phyloP scores from a whole-genome alignment of 345 rosid species.

The Euphorbia tirucalli region DNA sequence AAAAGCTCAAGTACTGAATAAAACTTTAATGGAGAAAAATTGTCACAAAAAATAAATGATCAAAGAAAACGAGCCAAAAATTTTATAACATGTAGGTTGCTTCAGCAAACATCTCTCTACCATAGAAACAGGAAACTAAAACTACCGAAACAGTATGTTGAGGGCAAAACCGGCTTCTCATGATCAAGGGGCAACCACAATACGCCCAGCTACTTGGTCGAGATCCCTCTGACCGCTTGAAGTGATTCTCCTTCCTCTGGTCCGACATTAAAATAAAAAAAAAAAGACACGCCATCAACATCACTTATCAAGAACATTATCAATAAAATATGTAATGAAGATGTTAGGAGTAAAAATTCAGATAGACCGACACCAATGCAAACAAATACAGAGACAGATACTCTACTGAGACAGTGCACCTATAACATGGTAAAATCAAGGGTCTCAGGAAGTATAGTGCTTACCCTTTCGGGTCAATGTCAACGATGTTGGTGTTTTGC shows the following conservation, averaged over 20 bases:
- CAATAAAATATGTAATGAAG: too few species aligned
- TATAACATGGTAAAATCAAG: background rate
- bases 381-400: background rate
- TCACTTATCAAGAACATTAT: background rate
- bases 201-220: conserved; percentile 88
- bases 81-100: background rate
- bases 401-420: background rate
- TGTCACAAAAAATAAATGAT: background rate
- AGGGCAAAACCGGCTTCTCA: background rate
- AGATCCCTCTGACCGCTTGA: conserved; percentile 86
- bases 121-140: background rate
- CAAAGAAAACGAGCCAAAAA: background rate
- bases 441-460: background rate
- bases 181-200: conserved; percentile 24
- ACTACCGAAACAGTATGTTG: background rate
- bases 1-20: too few species aligned
- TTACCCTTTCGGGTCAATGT: conserved; percentile 64
- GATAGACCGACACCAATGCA: too few species aligned
- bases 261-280: background rate
- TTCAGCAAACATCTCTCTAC: background rate
- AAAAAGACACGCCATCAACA: background rate
- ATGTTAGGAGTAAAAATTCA: too few species aligned
- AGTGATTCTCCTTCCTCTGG: conserved; percentile 82
- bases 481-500: conserved; percentile 61
- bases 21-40: background rate